Evolutionary conservation across 176 grass and related monocot species (phyloP).

Genomic region (Raddia distichophylla): DNA sequence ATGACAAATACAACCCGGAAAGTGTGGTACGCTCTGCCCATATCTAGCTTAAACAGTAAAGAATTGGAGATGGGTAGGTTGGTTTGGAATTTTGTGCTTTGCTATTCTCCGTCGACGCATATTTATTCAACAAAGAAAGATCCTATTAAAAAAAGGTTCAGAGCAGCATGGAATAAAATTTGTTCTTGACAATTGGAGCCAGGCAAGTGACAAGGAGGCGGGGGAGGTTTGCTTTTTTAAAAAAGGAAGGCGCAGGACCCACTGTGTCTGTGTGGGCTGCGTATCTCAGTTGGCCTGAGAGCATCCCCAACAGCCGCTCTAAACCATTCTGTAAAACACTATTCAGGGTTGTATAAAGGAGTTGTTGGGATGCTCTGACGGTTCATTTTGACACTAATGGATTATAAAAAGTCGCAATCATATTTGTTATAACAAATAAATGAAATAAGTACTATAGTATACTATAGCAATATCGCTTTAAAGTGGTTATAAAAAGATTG

Average conservation of each 20-base stretch:
- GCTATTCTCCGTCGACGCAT: not conserved
- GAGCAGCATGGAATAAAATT: not conserved
- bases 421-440: too few species aligned
- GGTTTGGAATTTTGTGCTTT: slow-evolving; percentile 35
- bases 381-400: not conserved
- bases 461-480: too few species aligned
- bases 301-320: too few species aligned
- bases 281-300: not conserved
- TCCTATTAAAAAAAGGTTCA: not conserved
- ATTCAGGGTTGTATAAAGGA: too few species aligned
- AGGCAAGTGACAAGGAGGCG: too few species aligned
- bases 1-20: not conserved
- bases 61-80: not conserved
- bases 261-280: not conserved
- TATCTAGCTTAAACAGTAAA: not conserved
- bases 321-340: too few species aligned
- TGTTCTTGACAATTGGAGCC: slow-evolving; percentile 1
- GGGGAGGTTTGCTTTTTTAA: too few species aligned
- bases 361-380: too few species aligned
- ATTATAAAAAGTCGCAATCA: too few species aligned
- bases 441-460: too few species aligned
- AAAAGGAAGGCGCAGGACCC: not conserved
- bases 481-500: too few species aligned
- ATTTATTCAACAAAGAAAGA: not conserved
- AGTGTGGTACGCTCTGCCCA: too few species aligned